Evolutionary conservation across 768 basidiomycete genomes (phyloP).

Genomic region (Mycena kentingensis): DNA sequence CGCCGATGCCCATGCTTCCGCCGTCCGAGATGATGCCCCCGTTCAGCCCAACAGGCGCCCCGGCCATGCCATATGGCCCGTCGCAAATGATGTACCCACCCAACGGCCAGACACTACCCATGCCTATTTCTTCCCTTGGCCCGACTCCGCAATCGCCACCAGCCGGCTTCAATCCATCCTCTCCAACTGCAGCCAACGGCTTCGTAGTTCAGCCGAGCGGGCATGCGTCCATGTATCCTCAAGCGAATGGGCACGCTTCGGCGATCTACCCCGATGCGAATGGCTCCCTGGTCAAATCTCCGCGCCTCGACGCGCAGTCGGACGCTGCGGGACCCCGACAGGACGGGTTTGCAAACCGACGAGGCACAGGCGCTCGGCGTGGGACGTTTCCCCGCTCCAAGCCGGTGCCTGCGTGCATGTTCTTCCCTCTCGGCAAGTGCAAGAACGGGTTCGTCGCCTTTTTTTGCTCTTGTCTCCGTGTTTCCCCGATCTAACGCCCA

Average conservation of each 20-base stretch:
- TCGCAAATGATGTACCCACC: constrained; percentile 65
- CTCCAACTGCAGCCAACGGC: constrained; percentile 46
- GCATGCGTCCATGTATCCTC: constrained; percentile 46
- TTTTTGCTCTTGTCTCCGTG: constrained; percentile 1
- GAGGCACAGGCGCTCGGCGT: constrained; percentile 58
- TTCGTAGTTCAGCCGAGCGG: constrained; percentile 47
- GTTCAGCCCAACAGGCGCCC: constrained; percentile 56
- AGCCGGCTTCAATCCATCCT: constrained; percentile 48
- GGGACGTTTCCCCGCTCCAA: constrained; percentile 66
- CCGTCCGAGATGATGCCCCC: constrained; percentile 56
- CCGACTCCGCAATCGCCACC: constrained; percentile 62
- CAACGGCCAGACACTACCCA: constrained; percentile 57
- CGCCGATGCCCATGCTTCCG: constrained; percentile 33
- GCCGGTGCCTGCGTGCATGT: constrained; percentile 66
- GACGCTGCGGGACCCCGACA: constrained; percentile 51
- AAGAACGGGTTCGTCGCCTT: constrained; percentile 85
- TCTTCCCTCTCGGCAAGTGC: constrained; percentile 86
- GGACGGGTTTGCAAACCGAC: constrained; percentile 50
- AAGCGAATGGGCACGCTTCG: constrained; percentile 41
- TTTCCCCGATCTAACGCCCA: constrained; percentile 16
- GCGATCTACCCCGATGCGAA: constrained; percentile 42
- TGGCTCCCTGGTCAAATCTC: too few species aligned
- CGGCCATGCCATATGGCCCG: constrained; percentile 59
- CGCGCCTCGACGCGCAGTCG: constrained; percentile 42
- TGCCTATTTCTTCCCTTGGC: constrained; percentile 56